Evolutionary conservation across 208 protist species (phyloP).

Genomic region (Leptomonas pyrrhocoris): DNA sequence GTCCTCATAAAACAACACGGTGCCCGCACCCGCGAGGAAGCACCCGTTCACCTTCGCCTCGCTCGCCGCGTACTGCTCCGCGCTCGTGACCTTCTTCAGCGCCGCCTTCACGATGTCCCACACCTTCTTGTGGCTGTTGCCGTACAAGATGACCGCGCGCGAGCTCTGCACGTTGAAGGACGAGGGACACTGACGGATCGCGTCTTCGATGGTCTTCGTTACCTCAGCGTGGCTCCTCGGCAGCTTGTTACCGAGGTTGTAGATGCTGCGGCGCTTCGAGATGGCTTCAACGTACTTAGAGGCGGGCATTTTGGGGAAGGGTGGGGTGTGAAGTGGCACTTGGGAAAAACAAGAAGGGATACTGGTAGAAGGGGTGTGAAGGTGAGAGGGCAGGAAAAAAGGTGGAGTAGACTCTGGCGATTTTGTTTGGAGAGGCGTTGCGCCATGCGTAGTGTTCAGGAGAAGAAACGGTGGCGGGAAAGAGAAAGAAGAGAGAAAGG

Average conservation of each 20-base stretch:
- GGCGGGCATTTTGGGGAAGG: too few relatives aligned
- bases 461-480: too few relatives aligned
- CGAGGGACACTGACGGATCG: constrained; percentile 42
- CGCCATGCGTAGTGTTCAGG: too few relatives aligned
- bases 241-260: constrained; percentile 44
- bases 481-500: too few relatives aligned
- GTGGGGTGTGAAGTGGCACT: not conserved
- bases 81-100: too few relatives aligned
- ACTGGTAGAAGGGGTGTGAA: not conserved
- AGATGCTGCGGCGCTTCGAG: constrained; percentile 44
- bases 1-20: constrained; percentile 67
- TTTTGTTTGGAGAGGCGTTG: too few relatives aligned
- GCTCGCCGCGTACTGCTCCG: constrained; percentile 24
- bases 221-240: constrained; percentile 36
- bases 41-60: constrained; percentile 46
- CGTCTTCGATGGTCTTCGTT: constrained; percentile 37
- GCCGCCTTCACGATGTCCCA: too few relatives aligned
- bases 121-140: too few relatives aligned
- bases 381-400: too few relatives aligned
- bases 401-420: too few relatives aligned
- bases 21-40: constrained; percentile 63
- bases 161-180: constrained; percentile 64
- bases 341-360: not conserved
- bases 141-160: constrained; percentile 57
- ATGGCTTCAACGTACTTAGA: constrained; percentile 21